Conservation (phyloP, 2,329 filamentous ascomycete species). For the Paracorniculantispora psalliotae region DNA sequence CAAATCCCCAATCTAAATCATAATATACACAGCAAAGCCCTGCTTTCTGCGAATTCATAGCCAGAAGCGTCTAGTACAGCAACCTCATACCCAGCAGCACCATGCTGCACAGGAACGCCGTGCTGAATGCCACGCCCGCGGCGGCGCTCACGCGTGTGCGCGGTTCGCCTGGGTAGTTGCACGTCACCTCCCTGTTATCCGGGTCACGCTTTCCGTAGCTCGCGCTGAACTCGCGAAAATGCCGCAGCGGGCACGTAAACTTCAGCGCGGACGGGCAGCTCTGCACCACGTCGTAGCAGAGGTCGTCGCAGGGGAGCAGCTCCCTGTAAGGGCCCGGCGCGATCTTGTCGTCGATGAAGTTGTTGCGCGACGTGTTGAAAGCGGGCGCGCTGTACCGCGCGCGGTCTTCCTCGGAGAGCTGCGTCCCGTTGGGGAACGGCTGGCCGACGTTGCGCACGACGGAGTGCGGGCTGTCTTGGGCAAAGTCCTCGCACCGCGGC, state of each 20-base stretch:
- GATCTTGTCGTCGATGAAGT: slow-evolving; percentile 65
- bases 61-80: background rate
- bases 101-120: background rate
- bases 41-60: background rate
- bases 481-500: slow-evolving; percentile 85
- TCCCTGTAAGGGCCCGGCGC: slow-evolving; percentile 90
- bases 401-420: slow-evolving; percentile 33
- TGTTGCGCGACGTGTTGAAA: slow-evolving; percentile 56
- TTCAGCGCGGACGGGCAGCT: slow-evolving; percentile 73
- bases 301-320: slow-evolving; percentile 77
- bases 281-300: slow-evolving; percentile 82
- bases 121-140: background rate
- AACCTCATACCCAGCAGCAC: background rate
- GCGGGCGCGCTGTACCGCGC: slow-evolving; percentile 18
- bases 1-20: background rate
- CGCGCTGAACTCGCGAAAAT: slow-evolving; percentile 28
- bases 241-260: slow-evolving; percentile 65
- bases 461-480: slow-evolving; percentile 41
- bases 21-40: background rate
- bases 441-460: slow-evolving; percentile 64
- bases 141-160: slow-evolving; percentile 21
- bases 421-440: slow-evolving; percentile 64
- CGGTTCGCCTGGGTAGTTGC: slow-evolving; percentile 35
- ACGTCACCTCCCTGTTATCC: slow-evolving; percentile 25
- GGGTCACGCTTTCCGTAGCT: slow-evolving; percentile 30